Evolutionary conservation across 2,329 filamentous ascomycete species (phyloP), one percentile per base, ranked within the genome.

Genomic region (Dactylellina haptotyla): DNA sequence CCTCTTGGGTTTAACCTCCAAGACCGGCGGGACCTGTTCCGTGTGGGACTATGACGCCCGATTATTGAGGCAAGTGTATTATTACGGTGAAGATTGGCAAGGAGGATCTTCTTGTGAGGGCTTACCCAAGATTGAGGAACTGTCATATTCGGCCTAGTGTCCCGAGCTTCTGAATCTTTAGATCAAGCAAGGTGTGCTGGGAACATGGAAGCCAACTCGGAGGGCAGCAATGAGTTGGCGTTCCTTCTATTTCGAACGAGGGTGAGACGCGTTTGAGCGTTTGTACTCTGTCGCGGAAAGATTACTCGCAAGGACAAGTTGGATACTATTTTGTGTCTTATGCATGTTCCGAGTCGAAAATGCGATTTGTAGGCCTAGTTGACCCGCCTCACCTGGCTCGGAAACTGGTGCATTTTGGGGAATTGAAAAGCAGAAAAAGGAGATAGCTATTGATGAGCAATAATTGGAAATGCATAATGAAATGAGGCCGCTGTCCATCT

Each of bases 1-100:
- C n/a, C n/a, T n/a, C n/a, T n/a, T n/a, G n/a, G n/a, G 46, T 58
- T 53, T 34, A 28, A 39, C 18, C 45, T 30, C 8, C 39, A 14
- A 57, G 37, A 10, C 59, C 66, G 66, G 58, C 66, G 58, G 66
- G 66, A 72, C 30, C 58, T 72, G 66, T 72, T 72, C 66, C 66
- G 66, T 43, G 58, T 72, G 66, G 66, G 53, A 59, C 66, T 45
- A 57, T 59, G 45, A 58, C 54, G 59, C 50, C 20, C 32, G 20
- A 43, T 37, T 51, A 48, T 41, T 45, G 57, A 70, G 41, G 26
- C 46, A 56, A 46, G 58, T 43, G 51, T 58, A 51, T 20, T 25
- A 43, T 46, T 54, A 41, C 26, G 34, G 51, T 41, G 51, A 63
- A 57, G 57, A 58, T 63, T 48, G 41, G 53, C 66, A 64, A 53